Evolutionary conservation across 2,329 filamentous ascomycete species (phyloP).

Genomic region (Falciphora oryzae): DNA sequence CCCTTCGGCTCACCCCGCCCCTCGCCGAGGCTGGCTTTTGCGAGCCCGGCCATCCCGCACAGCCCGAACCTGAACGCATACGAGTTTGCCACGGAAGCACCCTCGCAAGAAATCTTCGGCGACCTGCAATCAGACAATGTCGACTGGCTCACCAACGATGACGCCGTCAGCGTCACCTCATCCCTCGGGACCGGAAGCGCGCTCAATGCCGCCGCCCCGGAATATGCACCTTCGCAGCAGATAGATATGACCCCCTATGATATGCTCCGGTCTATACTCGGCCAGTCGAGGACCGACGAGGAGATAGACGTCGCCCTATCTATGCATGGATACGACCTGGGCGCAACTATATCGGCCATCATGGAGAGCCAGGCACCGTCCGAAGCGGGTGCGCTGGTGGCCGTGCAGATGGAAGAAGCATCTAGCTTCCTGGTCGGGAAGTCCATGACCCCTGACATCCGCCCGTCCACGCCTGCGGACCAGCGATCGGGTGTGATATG

Average conservation of each 20-base stretch:
- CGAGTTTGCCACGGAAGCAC: slow-evolving; percentile 81
- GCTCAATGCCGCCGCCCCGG: slow-evolving; percentile 73
- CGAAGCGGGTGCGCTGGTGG: slow-evolving; percentile 23
- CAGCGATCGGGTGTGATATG: slow-evolving; percentile 86
- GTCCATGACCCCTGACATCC: slow-evolving; percentile 70
- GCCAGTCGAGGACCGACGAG: slow-evolving; percentile 82
- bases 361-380: slow-evolving; percentile 54
- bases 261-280: slow-evolving; percentile 91
- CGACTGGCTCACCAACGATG: slow-evolving; percentile 93
- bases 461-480: slow-evolving; percentile 70
- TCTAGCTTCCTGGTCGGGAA: slow-evolving; percentile 71
- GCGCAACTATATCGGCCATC: slow-evolving; percentile 81
- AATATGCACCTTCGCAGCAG: slow-evolving; percentile 64
- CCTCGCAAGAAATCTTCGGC: slow-evolving; percentile 74
- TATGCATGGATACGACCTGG: slow-evolving; percentile 85
- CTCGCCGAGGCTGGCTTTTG: slow-evolving; percentile 84
- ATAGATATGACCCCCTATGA: slow-evolving; percentile 97
- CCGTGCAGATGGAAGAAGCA: slow-evolving; percentile 33
- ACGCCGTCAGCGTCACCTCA: slow-evolving; percentile 73
- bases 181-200: slow-evolving; percentile 62
- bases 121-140: slow-evolving; percentile 92
- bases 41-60: slow-evolving; percentile 85
- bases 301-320: slow-evolving; percentile 92
- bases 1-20: slow-evolving; percentile 92
- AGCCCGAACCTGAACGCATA: slow-evolving; percentile 93